Percentiles rank a stretch among this genome's conserved stretches.
These are phyloP conservation scores for Lanmaoa rubissima DNA, from an alignment of 768 basidiomycete species.

Conservation along the genomic window DNA sequence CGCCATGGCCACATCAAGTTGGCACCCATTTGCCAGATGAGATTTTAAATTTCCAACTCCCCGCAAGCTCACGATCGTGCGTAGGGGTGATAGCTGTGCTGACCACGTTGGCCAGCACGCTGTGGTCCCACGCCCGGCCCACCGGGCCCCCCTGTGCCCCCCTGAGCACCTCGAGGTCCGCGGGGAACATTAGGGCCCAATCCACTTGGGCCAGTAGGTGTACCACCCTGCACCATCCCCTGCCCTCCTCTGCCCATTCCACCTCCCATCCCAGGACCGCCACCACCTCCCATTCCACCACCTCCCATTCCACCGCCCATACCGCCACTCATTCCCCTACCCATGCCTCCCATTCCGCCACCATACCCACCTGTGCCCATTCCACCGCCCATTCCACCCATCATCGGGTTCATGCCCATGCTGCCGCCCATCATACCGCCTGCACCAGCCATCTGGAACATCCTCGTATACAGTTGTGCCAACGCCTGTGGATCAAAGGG, in stretches of 20 bases:
- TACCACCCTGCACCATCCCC: constrained; percentile 39
- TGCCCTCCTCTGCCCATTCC: constrained; percentile 42
- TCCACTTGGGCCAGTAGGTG: constrained; percentile 36
- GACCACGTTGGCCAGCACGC: constrained; percentile 65
- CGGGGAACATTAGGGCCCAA: constrained; percentile 62
- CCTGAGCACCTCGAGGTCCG: constrained; percentile 59
- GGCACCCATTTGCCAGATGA: constrained; percentile 4
- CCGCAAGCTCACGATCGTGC: constrained; percentile 49
- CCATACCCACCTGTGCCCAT: constrained; percentile 35
- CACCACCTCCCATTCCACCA: constrained; percentile 33
- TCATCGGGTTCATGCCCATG: constrained; percentile 41
- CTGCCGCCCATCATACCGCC: constrained; percentile 43
- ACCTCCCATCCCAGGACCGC: constrained; percentile 36
- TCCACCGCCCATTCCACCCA: constrained; percentile 34
- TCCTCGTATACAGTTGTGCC: constrained; percentile 90
- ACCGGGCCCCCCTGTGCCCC: constrained; percentile 49
- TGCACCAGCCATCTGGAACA: constrained; percentile 82
- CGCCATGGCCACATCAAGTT: constrained; percentile 1
- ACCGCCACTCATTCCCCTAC: constrained; percentile 35
- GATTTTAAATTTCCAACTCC: constrained; percentile 13
- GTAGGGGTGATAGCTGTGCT: constrained; percentile 84
- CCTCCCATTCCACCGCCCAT: constrained; percentile 44
- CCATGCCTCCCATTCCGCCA: constrained; percentile 39
- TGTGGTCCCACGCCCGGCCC: constrained; percentile 68
- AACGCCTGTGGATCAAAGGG: constrained; percentile 92